Base-by-base conservation (phyloP, 495 filamentous ascomycete species). In the Aspergillus egyptiacus region DNA sequence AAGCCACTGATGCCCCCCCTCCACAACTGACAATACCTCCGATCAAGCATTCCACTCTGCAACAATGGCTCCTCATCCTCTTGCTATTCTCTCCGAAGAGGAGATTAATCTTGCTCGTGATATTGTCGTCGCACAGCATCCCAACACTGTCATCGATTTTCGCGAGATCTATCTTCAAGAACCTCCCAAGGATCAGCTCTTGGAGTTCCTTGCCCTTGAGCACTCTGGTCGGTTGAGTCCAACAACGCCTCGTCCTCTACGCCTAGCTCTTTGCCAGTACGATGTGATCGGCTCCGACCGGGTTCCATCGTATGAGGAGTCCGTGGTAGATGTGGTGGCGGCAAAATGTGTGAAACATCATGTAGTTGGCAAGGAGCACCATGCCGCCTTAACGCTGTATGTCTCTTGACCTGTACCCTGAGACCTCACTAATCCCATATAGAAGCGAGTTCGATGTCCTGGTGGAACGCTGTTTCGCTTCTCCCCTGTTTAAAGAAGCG, bases 391-490 rank as follows among this genome's bases (percentile, higher is more conserved):
- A 52, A 84, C 77, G 15, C 49, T 78, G 74, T 83, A 71, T 42
- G 74, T 14, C 1, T 11, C 13, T 25, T n/a, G 31, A 35, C 23
- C 34, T 14, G 7, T 24, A 28, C 11, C 9, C 34, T 28, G n/a
- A 37, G 23, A 15, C 8, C 11, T 56, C 42, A 33, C 48, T 64
- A 46, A 64, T 52, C 33, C 20, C 19, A n/a, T 2, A 18, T 23
- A 82, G 79, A 37, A 68, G 66, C 46, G 84, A 87, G 52, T 84
- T 86, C 47, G 70, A 76, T 50, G 64, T 70, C n/a, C 75, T 88
- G 25, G 68, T 82, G 13, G 77, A 83, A 25, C 69, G 71, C 20
- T 85, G 82, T 58, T 63, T 77, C 41, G 69, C 64, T 18, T 85
- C 82, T 4, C 72, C 76, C 0, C 56, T 84, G 34, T 87, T 84